phyloP scores from a whole-genome alignment of 2,329 filamentous ascomycete genomes.

The Xylaria multiplex region DNA sequence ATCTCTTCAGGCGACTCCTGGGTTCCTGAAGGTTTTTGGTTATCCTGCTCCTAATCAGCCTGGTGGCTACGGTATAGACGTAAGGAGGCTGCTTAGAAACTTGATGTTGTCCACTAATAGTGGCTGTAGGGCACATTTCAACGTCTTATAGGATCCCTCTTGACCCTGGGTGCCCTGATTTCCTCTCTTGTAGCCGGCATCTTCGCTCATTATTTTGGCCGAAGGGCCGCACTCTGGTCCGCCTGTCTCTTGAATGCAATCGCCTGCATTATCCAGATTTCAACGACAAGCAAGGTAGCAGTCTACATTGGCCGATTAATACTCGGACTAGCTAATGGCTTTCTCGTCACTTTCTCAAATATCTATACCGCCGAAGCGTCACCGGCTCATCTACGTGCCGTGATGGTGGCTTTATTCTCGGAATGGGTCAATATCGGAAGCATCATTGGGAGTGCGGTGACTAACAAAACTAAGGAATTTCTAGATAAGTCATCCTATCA shows the following conservation, averaged over 20 bases:
- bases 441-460: constrained; percentile 57
- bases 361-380: constrained; percentile 61
- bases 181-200: constrained; percentile 59
- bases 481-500: constrained; percentile 55
- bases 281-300: constrained; percentile 52
- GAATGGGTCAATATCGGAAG: constrained; percentile 61
- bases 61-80: constrained; percentile 55
- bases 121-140: constrained; percentile 58
- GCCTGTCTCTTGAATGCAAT: constrained; percentile 58
- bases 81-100: constrained; percentile 38
- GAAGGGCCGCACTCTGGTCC: constrained; percentile 57
- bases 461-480: constrained; percentile 54
- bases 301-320: constrained; percentile 59
- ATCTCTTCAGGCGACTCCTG: constrained; percentile 61
- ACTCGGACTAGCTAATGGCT: constrained; percentile 56
- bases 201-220: constrained; percentile 60
- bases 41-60: constrained; percentile 53
- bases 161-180: constrained; percentile 62
- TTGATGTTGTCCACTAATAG: constrained; percentile 39
- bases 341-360: constrained; percentile 58
- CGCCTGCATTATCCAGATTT: constrained; percentile 57
- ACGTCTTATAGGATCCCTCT: constrained; percentile 61
- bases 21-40: constrained; percentile 62
- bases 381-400: constrained; percentile 59
- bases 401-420: constrained; percentile 59